Conservation (phyloP, 208 protist genomes). For the Acanthamoeba comandoni region DNA sequence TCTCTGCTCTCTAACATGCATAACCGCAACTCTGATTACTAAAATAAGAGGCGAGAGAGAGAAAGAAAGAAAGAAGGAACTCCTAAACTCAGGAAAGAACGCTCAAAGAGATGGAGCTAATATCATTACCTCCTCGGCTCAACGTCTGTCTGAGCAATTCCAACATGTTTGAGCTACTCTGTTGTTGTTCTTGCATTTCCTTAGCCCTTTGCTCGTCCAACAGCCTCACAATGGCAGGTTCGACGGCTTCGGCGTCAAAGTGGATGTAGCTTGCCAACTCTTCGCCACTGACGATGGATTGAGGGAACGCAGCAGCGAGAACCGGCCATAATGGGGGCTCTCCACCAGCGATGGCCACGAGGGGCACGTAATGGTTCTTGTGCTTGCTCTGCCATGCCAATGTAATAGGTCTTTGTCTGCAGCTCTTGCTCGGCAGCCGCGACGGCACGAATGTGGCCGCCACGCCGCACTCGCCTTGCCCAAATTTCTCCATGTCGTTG, state of each 20-base stretch:
- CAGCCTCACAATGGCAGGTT: constrained; percentile 23
- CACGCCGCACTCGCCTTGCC: constrained; percentile 47
- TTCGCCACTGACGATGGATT: background rate
- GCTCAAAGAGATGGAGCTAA: no score
- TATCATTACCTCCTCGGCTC: no score
- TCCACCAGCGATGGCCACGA: constrained; percentile 17
- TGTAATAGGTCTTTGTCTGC: constrained; percentile 30
- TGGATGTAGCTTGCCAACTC: constrained; percentile 9
- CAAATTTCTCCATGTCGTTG: constrained; percentile 65
- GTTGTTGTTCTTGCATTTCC: no score
- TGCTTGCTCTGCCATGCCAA: constrained; percentile 39
- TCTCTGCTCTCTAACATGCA: no score
- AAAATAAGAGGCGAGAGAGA: no score
- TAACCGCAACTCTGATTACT: no score
- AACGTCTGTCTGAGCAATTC: no score
- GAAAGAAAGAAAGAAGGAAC: no score
- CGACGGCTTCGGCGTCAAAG: constrained; percentile 4
- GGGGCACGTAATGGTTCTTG: constrained; percentile 72
- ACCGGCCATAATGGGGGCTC: background rate
- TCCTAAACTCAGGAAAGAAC: no score
- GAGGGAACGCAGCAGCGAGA: constrained; percentile 24
- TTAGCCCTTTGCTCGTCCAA: constrained; percentile 22
- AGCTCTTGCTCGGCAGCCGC: background rate
- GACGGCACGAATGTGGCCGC: constrained; percentile 64
- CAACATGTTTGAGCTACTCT: no score